phyloP scores from a whole-genome alignment of 2,329 filamentous ascomycete species.

The Thelonectria olida region DNA sequence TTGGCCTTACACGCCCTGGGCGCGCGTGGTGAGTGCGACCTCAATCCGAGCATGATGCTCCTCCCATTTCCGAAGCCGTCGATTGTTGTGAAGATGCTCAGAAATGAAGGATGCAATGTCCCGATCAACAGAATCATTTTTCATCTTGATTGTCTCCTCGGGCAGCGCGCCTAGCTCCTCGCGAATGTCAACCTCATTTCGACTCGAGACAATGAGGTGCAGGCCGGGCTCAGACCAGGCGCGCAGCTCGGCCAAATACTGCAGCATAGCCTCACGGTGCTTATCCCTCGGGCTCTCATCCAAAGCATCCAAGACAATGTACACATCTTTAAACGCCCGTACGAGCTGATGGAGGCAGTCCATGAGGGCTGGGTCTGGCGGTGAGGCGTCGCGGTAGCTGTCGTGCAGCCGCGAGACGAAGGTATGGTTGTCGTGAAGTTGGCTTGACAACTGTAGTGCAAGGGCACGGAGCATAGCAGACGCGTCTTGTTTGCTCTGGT shows the following conservation, averaged over 20 bases:
- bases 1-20: slow-evolving; percentile 11
- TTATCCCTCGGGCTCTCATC: no score
- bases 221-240: slow-evolving; percentile 34
- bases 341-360: slow-evolving; percentile 37
- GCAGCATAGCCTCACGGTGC: no score
- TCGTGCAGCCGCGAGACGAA: slow-evolving; percentile 29
- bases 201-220: slow-evolving; percentile 46
- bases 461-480: slow-evolving; percentile 46
- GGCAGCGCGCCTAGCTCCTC: slow-evolving; percentile 20
- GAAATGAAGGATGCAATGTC: slow-evolving; percentile 9
- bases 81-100: slow-evolving; percentile 5
- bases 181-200: slow-evolving; percentile 44
- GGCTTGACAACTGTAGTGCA: slow-evolving; percentile 44
- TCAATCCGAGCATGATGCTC: slow-evolving; percentile 10
- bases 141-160: slow-evolving; percentile 26
- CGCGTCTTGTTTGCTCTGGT: slow-evolving; percentile 43
- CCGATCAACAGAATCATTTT: slow-evolving; percentile 4
- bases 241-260: slow-evolving; percentile 37
- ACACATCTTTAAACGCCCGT: slow-evolving; percentile 41
- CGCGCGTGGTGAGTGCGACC: not conserved
- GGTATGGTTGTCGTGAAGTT: slow-evolving; percentile 30
- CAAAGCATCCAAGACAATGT: slow-evolving; percentile 47
- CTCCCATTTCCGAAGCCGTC: slow-evolving; percentile 20
- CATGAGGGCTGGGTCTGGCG: slow-evolving; percentile 31
- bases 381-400: slow-evolving; percentile 23